Conservation (phyloP, 2,329 filamentous ascomycete species). For the Oidium heveae region DNA sequence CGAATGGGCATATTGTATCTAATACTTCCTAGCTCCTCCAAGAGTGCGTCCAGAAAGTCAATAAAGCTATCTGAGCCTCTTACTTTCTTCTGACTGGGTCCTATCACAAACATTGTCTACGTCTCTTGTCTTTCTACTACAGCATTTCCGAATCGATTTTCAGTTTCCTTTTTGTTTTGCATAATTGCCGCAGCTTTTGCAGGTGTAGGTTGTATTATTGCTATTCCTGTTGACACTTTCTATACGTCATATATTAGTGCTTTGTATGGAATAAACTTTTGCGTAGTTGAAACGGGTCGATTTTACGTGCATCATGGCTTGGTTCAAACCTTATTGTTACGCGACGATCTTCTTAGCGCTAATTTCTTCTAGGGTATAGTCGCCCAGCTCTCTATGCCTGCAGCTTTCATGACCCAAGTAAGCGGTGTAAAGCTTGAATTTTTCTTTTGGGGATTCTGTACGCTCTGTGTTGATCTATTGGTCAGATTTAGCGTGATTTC, state of each 20-base stretch:
- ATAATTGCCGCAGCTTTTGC: background rate
- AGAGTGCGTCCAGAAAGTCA: background rate
- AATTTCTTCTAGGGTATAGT: background rate
- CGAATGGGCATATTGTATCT: background rate
- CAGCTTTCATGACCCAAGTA: background rate
- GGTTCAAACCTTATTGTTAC: background rate
- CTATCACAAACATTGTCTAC: background rate
- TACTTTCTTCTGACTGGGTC: background rate
- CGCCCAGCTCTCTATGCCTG: background rate
- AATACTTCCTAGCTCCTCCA: background rate
- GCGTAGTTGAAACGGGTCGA: background rate
- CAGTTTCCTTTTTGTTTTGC: background rate
- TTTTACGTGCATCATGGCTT: background rate
- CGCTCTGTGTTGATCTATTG: too few relatives aligned
- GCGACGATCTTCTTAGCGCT: background rate
- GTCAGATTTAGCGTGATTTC: too few relatives aligned
- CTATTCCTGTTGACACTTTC: background rate
- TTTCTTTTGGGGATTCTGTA: background rate
- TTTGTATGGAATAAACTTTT: background rate
- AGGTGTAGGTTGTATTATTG: background rate
- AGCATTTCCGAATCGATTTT: background rate
- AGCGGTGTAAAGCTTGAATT: background rate
- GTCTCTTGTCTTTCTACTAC: conserved; percentile 1
- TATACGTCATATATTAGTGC: background rate
- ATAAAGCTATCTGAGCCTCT: background rate